A percentile compares a stretch with the other conserved stretches of the same genome.
Evolutionary conservation across 83 land plant genomes (phyloP).

Genomic region (Picea abies): DNA sequence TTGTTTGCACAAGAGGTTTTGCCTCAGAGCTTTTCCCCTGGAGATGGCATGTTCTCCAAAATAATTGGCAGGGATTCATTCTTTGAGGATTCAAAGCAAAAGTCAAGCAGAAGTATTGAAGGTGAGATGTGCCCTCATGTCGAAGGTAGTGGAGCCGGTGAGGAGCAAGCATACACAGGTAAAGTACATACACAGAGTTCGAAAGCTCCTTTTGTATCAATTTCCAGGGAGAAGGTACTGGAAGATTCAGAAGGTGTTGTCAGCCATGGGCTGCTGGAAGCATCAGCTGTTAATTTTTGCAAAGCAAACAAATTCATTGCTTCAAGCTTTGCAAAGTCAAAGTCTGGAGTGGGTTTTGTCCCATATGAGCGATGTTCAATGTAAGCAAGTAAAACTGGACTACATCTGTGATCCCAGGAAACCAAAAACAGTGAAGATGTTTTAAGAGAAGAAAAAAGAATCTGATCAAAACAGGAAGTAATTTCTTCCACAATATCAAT

Average conservation of each 20-base stretch:
- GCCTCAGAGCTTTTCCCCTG: neutral
- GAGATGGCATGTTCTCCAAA: neutral
- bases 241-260: neutral
- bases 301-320: neutral
- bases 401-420: neutral
- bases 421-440: neutral
- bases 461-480: neutral
- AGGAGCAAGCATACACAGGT: neutral
- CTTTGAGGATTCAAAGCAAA: neutral
- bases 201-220: neutral
- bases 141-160: neutral
- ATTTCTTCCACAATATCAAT: neutral
- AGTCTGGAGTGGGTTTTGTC: constrained; percentile 5
- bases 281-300: neutral
- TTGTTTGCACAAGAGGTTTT: neutral
- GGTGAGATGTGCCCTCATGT: neutral
- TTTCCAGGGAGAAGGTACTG: neutral
- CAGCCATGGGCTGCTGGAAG: neutral
- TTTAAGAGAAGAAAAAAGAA: constrained; percentile 6
- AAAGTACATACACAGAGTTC: neutral
- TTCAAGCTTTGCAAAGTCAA: constrained; percentile 5
- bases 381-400: constrained; percentile 3
- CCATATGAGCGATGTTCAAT: constrained; percentile 8
- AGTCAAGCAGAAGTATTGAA: neutral
- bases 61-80: neutral